These are phyloP conservation scores for Arbutus unedo DNA, from an alignment of 148 eudicot species.

Conservation along the genomic window DNA sequence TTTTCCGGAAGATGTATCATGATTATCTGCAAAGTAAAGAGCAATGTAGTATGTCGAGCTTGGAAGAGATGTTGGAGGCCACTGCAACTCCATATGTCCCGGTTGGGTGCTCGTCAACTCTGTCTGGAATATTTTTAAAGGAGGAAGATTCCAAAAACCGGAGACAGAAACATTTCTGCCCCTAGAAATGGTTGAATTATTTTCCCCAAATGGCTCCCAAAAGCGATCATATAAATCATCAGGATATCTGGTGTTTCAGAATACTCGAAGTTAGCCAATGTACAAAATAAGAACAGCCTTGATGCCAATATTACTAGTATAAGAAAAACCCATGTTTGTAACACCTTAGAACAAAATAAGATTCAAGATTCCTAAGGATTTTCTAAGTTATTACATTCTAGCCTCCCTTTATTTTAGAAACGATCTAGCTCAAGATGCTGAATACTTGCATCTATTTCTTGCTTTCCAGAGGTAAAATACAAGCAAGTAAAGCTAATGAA, in stretches of 20 bases:
- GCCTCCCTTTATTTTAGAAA: background rate
- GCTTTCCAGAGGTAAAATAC: background rate
- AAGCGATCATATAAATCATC: conserved; percentile 85
- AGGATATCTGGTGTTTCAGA: conserved; percentile 60
- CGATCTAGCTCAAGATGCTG: background rate
- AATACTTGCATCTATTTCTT: background rate
- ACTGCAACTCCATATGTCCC: conserved; percentile 48
- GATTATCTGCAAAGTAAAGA: conserved; percentile 78
- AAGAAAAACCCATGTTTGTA: conserved; percentile 3
- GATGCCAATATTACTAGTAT: background rate
- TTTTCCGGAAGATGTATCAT: conserved; percentile 34
- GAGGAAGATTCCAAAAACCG: conserved; percentile 92
- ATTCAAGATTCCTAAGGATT: background rate
- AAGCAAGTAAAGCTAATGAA: conserved; percentile 5
- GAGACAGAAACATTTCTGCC: conserved; percentile 53
- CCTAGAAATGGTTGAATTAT: conserved; percentile 32
- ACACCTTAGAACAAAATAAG: background rate
- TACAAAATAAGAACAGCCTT: background rate
- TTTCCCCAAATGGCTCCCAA: conserved; percentile 79
- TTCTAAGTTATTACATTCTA: background rate
- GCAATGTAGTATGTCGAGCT: conserved; percentile 66
- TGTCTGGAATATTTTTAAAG: conserved; percentile 65
- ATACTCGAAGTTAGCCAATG: background rate
- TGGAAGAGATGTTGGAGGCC: conserved; percentile 74
- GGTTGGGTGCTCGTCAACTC: conserved; percentile 35